These are phyloP conservation scores for Grammothele lineata DNA, from an alignment of 768 basidiomycete species.

Conservation along the genomic window DNA sequence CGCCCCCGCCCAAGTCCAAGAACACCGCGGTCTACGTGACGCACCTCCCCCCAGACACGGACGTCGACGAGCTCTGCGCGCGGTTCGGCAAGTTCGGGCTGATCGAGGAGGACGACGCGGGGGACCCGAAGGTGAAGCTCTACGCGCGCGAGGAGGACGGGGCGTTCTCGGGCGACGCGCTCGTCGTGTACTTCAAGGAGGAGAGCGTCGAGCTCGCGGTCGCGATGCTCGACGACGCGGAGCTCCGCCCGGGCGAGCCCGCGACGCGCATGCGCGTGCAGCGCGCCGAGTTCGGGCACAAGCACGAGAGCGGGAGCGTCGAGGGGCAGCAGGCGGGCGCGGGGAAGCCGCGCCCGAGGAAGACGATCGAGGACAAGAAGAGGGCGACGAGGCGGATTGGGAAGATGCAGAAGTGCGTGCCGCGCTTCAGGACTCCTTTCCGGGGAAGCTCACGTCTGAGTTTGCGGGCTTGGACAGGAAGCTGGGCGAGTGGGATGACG, in stretches of 20 bases:
- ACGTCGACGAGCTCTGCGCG: slow-evolving; percentile 67
- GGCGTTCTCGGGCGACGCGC: slow-evolving; percentile 86
- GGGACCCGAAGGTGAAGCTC: slow-evolving; percentile 91
- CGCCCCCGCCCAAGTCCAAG: slow-evolving; percentile 66
- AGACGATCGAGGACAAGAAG: slow-evolving; percentile 74
- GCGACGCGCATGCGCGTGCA: slow-evolving; percentile 69
- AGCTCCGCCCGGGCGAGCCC: slow-evolving; percentile 78
- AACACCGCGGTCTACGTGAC: slow-evolving; percentile 93
- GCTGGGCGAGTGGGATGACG: slow-evolving; percentile 90
- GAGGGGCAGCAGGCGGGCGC: slow-evolving; percentile 13
- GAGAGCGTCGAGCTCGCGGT: slow-evolving; percentile 87
- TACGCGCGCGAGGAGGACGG: slow-evolving; percentile 89
- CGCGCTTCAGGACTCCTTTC: background rate
- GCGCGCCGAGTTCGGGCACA: slow-evolving; percentile 77
- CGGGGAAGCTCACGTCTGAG: background rate
- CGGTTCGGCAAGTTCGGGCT: slow-evolving; percentile 92
- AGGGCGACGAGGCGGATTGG: slow-evolving; percentile 69
- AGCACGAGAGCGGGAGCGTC: slow-evolving; percentile 38
- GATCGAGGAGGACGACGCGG: slow-evolving; percentile 89
- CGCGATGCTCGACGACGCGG: slow-evolving; percentile 86
- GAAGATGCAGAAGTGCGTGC: slow-evolving; percentile 79
- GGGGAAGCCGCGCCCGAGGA: slow-evolving; percentile 40
- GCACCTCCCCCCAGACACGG: slow-evolving; percentile 73
- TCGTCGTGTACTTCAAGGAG: slow-evolving; percentile 97
- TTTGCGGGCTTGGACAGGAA: slow-evolving; percentile 58